Evolutionary conservation across 2,329 filamentous ascomycete species (phyloP).

Genomic region (Xylariaceae sp.): DNA sequence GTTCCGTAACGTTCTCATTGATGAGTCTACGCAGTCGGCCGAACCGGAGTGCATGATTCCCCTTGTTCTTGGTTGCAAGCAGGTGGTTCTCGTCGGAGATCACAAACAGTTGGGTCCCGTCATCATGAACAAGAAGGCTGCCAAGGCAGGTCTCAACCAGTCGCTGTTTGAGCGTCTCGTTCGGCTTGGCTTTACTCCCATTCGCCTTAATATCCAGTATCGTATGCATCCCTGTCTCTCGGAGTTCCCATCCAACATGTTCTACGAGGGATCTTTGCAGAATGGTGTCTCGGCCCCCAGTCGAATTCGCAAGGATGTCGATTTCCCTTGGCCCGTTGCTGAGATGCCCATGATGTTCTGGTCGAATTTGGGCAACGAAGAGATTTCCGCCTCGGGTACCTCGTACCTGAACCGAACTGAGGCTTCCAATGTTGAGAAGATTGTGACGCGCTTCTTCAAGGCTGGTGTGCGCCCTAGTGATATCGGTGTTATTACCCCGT

Average conservation of each 20-base stretch:
- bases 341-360: conserved; percentile 99
- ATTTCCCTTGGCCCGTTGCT: conserved; percentile 93
- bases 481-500: conserved; percentile 97
- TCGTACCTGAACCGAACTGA: conserved; percentile 98
- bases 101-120: conserved; percentile 97
- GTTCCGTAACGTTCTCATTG: conserved; percentile 95
- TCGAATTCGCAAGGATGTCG: conserved; percentile 83
- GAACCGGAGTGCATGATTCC: conserved; percentile 99
- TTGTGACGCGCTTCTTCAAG: conserved; percentile 97
- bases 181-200: conserved; percentile 82
- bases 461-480: conserved; percentile 89
- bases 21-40: conserved; percentile 96
- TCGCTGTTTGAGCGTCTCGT: conserved; percentile 97
- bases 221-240: conserved; percentile 98
- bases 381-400: conserved; percentile 95
- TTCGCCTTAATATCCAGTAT: conserved; percentile 93
- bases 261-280: conserved; percentile 94
- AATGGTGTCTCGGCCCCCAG: conserved; percentile 91
- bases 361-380: conserved; percentile 95
- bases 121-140: conserved; percentile 99
- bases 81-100: conserved; percentile 96
- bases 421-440: conserved; percentile 95
- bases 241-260: conserved; percentile 98
- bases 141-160: conserved; percentile 94
- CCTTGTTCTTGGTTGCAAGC: conserved; percentile 93